Evolutionary conservation across 1,139 yeast genomes (phyloP).

Genomic region (Yamadazyma trypodendri): DNA sequence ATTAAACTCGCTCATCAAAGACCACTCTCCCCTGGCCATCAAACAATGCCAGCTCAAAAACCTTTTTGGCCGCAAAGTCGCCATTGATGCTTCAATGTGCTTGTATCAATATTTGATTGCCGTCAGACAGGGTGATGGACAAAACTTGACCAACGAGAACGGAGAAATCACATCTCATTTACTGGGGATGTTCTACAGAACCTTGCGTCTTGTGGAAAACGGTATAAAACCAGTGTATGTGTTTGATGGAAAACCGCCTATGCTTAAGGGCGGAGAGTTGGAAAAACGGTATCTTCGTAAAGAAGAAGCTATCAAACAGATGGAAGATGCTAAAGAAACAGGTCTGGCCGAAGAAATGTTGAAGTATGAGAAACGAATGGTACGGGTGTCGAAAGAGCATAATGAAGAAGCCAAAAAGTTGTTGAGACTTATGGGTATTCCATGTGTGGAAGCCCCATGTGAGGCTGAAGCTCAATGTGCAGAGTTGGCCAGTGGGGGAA

Average conservation of each 20-base stretch:
- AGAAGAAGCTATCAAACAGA: slow-evolving; percentile 77
- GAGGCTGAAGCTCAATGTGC: slow-evolving; percentile 99
- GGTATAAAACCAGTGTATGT: slow-evolving; percentile 96
- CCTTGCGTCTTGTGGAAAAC: slow-evolving; percentile 81
- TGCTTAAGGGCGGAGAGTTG: slow-evolving; percentile 87
- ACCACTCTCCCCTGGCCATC: slow-evolving; percentile 84
- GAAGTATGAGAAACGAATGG: slow-evolving; percentile 82
- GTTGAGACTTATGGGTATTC: slow-evolving; percentile 88
- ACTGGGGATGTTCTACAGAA: slow-evolving; percentile 94
- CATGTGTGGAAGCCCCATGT: slow-evolving; percentile 90
- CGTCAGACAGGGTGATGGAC: slow-evolving; percentile 96
- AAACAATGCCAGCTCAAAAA: slow-evolving; percentile 79
- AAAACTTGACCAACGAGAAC: slow-evolving; percentile 77
- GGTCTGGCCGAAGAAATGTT: slow-evolving; percentile 77
- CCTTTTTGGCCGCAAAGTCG: slow-evolving; percentile 90
- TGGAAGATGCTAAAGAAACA: slow-evolving; percentile 72
- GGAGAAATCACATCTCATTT: slow-evolving; percentile 96
- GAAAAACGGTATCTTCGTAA: slow-evolving; percentile 79
- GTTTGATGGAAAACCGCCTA: slow-evolving; percentile 95
- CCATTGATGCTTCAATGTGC: slow-evolving; percentile 90
- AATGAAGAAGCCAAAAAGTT: slow-evolving; percentile 89
- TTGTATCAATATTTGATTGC: slow-evolving; percentile 92
- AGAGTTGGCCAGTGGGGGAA: slow-evolving; percentile 79
- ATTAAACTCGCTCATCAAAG: slow-evolving; percentile 74
- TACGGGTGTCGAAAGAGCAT: slow-evolving; percentile 82